Percentiles rank a stretch among this genome's conserved stretches.
Conservation (phyloP, 768 basidiomycete genomes). For the Suillus discolor region DNA sequence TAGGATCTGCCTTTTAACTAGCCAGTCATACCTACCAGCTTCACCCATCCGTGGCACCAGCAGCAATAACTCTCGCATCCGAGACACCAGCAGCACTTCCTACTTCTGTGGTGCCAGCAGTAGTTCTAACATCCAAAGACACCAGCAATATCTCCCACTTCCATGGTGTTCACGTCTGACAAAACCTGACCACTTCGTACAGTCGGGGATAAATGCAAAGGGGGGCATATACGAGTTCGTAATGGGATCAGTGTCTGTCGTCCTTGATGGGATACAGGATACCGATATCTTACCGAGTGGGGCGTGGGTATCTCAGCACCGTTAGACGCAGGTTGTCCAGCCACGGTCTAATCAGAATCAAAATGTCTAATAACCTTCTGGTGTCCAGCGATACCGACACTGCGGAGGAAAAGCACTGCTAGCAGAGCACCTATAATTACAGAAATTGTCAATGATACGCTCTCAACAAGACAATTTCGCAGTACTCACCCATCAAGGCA, state of each 20-base stretch:
- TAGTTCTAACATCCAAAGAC: too few species aligned
- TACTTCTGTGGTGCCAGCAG: too few species aligned
- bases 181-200: too few species aligned
- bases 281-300: not conserved
- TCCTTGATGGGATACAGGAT: not conserved
- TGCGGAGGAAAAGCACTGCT: slow-evolving; percentile 40
- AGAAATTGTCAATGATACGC: not conserved
- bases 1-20: too few species aligned
- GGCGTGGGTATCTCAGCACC: not conserved
- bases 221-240: not conserved
- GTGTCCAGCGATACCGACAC: slow-evolving; percentile 45
- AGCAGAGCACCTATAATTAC: slow-evolving; percentile 32
- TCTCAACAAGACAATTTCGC: not conserved
- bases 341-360: slow-evolving; percentile 27
- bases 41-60: too few species aligned
- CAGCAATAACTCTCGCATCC: too few species aligned
- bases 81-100: too few species aligned
- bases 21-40: not conserved
- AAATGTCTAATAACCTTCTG: slow-evolving; percentile 7
- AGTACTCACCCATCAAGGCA: slow-evolving; percentile 53
- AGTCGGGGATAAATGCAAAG: too few species aligned
- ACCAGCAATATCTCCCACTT: too few species aligned
- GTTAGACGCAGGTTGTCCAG: not conserved
- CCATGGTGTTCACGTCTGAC: too few species aligned
- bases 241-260: not conserved